A percentile compares a stretch with the other conserved stretches of the same genome.
Evolutionary conservation across 163 green algal genomes (phyloP).

Genomic region (Scenedesmus sp.): DNA sequence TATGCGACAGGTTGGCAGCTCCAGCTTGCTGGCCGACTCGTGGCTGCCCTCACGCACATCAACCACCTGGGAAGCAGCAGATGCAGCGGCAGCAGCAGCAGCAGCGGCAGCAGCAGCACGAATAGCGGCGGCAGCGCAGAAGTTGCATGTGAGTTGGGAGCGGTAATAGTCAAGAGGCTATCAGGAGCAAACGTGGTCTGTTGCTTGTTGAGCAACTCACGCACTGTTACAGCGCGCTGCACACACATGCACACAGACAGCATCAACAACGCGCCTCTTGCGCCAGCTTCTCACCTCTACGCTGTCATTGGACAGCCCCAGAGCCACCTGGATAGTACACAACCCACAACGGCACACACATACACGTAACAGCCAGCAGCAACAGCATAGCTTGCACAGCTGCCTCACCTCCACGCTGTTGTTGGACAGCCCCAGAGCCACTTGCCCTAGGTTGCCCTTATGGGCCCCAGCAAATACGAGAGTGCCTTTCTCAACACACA

Average conservation of each 20-base stretch:
- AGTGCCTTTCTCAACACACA: neutral
- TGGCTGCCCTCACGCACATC: conserved; percentile 47
- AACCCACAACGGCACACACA: neutral
- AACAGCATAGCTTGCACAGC: too few species aligned
- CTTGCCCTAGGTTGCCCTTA: too few species aligned
- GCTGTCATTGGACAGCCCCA: neutral
- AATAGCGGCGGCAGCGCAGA: neutral
- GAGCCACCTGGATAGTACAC: neutral
- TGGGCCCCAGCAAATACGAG: too few species aligned
- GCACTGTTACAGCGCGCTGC: neutral
- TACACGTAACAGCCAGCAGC: neutral
- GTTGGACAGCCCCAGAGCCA: conserved; percentile 43
- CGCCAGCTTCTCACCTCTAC: neutral
- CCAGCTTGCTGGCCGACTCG: conserved; percentile 8
- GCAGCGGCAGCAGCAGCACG: neutral
- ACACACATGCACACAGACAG: neutral
- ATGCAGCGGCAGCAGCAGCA: conserved; percentile 4
- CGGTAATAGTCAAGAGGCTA: too few species aligned
- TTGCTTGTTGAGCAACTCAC: too few species aligned
- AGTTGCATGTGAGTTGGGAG: too few species aligned
- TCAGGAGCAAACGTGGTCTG: too few species aligned
- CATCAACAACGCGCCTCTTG: neutral
- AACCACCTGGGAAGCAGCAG: conserved; percentile 58
- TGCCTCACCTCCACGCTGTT: neutral
- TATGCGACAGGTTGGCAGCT: too few species aligned